These are phyloP conservation scores for Purpureocillium lavendulum DNA, from an alignment of 2,329 filamentous ascomycete genomes.

Conservation along the genomic window DNA sequence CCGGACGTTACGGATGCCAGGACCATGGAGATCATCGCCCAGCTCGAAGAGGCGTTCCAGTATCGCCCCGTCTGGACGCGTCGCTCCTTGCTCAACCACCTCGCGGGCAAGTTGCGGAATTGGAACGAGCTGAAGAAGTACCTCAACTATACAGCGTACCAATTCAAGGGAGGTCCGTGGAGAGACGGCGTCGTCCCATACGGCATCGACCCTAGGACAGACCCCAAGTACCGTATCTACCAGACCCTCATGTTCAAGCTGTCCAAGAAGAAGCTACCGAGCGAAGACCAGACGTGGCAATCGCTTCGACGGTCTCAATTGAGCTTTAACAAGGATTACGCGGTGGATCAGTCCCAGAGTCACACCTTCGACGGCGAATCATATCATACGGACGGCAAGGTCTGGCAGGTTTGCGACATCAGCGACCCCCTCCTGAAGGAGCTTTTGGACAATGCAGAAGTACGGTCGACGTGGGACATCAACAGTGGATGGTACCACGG, in stretches of 20 bases:
- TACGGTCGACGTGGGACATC: slow-evolving; percentile 50
- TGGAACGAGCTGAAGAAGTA: slow-evolving; percentile 62
- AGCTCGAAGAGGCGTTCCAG: slow-evolving; percentile 58
- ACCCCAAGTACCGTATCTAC: slow-evolving; percentile 70
- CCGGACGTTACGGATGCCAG: slow-evolving; percentile 51
- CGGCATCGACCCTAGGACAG: slow-evolving; percentile 74
- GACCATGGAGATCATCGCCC: slow-evolving; percentile 55
- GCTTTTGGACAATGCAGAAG: slow-evolving; percentile 55
- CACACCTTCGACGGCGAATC: slow-evolving; percentile 79
- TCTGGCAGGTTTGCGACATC: slow-evolving; percentile 93
- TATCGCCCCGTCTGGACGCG: slow-evolving; percentile 81
- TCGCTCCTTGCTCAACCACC: slow-evolving; percentile 67
- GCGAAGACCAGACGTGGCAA: slow-evolving; percentile 41
- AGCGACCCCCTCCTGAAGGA: slow-evolving; percentile 65
- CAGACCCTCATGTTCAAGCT: slow-evolving; percentile 87
- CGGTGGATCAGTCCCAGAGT: slow-evolving; percentile 35
- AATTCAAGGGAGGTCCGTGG: slow-evolving; percentile 89
- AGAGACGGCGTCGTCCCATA: slow-evolving; percentile 79
- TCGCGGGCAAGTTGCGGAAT: slow-evolving; percentile 43
- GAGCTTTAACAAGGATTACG: slow-evolving; percentile 28
- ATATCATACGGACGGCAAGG: slow-evolving; percentile 71
- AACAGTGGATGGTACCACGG: slow-evolving; percentile 79
- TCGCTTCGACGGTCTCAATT: slow-evolving; percentile 32
- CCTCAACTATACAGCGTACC: slow-evolving; percentile 79
- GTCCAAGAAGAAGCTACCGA: slow-evolving; percentile 38